These are phyloP conservation scores for Entrophospora sp. DNA, from an alignment of 192 early-diverging fungal genomes.

Conservation along the genomic window DNA sequence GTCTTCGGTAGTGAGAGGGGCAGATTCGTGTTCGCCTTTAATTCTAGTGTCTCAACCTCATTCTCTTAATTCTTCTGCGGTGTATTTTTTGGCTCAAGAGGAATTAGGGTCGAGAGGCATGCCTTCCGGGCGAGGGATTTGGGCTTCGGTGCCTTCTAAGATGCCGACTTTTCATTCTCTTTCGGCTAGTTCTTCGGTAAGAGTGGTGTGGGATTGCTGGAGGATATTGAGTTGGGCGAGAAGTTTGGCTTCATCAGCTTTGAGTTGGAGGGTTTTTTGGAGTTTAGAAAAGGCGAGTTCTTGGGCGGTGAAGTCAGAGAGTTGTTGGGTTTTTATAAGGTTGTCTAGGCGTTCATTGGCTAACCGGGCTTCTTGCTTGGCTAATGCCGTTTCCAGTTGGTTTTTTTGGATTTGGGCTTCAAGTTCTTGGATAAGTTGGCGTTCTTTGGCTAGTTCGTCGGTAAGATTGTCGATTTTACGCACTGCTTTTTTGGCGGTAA, in stretches of 20 bases:
- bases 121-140: not conserved
- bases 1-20: not conserved
- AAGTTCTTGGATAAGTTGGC: not conserved
- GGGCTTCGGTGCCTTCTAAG: not conserved
- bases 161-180: conserved; percentile 1
- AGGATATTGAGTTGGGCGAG: not conserved
- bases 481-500: not conserved
- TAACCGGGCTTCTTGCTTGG: not conserved
- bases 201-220: not conserved
- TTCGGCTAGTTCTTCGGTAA: not conserved
- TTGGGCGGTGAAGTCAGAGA: not conserved
- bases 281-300: not conserved
- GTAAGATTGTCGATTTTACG: not conserved
- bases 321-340: not conserved
- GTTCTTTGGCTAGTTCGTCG: not conserved
- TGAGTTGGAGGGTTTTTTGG: not conserved
- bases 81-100: conserved; percentile 8
- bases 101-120: not conserved
- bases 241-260: not conserved
- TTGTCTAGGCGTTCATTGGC: not conserved
- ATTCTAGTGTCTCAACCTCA: not conserved
- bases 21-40: not conserved
- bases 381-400: not conserved
- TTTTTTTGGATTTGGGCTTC: not conserved
- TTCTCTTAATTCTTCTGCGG: not conserved